These are phyloP conservation scores for Tricholoma sp. DNA, from an alignment of 768 basidiomycete species.

Conservation along the genomic window DNA sequence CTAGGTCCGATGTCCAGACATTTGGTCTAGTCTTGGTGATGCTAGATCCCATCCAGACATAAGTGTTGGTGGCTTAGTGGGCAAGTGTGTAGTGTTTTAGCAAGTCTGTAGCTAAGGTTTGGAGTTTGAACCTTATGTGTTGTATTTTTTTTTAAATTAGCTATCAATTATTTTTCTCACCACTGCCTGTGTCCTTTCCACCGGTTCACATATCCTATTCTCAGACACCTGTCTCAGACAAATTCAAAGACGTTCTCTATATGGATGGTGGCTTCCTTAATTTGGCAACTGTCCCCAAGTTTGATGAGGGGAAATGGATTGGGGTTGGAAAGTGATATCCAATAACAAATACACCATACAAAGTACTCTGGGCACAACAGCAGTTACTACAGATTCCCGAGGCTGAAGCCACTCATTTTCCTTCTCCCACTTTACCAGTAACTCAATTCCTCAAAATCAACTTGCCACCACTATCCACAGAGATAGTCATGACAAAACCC, in stretches of 20 bases:
- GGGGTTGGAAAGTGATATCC: background rate
- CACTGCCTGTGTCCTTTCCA: background rate
- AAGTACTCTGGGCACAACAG: background rate
- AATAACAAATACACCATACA: background rate
- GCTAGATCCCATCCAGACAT: background rate
- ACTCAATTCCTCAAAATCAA: background rate
- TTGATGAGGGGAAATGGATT: background rate
- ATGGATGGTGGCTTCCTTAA: background rate
- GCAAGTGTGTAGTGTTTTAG: background rate
- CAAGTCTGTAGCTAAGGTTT: background rate
- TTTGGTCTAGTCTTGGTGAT: background rate
- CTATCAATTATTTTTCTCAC: background rate
- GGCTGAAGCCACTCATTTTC: background rate
- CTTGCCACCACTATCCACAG: background rate
- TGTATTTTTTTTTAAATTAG: background rate
- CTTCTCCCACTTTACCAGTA: background rate
- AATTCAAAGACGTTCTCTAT: background rate
- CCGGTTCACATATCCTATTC: background rate
- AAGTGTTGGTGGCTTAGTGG: background rate
- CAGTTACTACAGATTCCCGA: background rate
- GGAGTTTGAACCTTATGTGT: background rate
- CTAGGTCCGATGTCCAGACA: background rate
- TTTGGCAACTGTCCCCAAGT: background rate
- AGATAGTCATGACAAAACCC: background rate
- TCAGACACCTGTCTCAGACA: background rate